phyloP scores from a whole-genome alignment of 306 rosid species.

The Quercus wislizeni region DNA sequence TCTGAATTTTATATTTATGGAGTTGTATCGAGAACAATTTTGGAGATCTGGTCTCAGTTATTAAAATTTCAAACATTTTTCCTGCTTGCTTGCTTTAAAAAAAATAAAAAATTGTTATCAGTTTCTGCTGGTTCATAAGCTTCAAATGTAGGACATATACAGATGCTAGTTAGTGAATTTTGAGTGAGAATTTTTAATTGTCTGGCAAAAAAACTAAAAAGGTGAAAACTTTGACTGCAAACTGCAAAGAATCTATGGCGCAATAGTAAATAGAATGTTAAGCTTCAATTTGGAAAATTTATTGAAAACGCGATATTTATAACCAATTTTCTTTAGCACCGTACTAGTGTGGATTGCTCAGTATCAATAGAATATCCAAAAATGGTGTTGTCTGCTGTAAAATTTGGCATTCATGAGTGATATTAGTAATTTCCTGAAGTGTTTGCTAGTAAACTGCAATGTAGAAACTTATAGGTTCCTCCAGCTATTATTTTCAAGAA shows the following conservation, averaged over 20 bases:
- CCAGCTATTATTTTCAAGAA: conserved; percentile 10
- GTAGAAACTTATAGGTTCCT: conserved; percentile 2
- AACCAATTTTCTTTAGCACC: not conserved
- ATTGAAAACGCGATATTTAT: conserved; percentile 1
- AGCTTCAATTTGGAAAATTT: conserved; percentile 22
- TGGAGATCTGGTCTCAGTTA: conserved; percentile 46
- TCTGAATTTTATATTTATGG: conserved; percentile 26
- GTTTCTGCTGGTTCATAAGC: conserved; percentile 7
- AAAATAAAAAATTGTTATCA: not conserved
- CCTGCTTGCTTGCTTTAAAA: conserved; percentile 16
- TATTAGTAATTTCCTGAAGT: conserved; percentile 1
- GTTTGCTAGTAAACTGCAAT: conserved; percentile 7
- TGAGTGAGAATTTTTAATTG: conserved; percentile 12
- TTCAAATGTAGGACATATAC: conserved; percentile 21
- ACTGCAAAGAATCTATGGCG: conserved; percentile 16
- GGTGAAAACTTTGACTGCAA: not conserved
- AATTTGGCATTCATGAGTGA: conserved; percentile 11
- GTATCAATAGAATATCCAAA: conserved; percentile 6
- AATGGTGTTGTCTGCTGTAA: not conserved
- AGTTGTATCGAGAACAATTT: conserved; percentile 14
- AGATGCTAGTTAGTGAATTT: conserved; percentile 23
- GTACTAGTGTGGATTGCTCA: conserved; percentile 5
- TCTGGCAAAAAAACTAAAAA: not conserved
- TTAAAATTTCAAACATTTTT: conserved; percentile 7
- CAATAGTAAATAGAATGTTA: conserved; percentile 9